A percentile compares a stretch with the other conserved stretches of the same genome.
phyloP scores from a whole-genome alignment of 2,329 filamentous ascomycete genomes.

The Colletotrichum lini region DNA sequence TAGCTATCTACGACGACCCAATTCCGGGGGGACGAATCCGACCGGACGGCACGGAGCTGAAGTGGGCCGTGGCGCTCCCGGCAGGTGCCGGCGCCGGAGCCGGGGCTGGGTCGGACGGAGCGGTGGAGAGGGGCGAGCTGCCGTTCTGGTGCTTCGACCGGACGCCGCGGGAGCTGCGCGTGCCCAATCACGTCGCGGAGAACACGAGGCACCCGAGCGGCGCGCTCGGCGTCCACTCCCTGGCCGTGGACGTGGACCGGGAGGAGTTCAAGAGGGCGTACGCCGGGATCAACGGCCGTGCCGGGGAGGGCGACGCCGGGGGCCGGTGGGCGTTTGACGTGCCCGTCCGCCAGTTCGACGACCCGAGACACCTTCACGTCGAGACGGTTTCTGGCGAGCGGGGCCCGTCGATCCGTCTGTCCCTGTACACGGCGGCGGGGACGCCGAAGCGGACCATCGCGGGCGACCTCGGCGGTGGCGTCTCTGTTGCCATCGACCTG shows the following conservation, averaged over 20 bases:
- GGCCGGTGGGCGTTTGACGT: constrained; percentile 31
- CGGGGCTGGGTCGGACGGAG: constrained; percentile 36
- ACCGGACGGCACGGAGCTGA: constrained; percentile 69
- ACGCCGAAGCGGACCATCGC: constrained; percentile 26
- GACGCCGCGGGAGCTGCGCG: constrained; percentile 68
- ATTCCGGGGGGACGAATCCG: constrained; percentile 66
- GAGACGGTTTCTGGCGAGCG: constrained; percentile 5
- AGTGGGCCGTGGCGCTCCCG: constrained; percentile 71
- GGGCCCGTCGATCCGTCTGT: constrained; percentile 1
- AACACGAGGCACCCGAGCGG: constrained; percentile 65
- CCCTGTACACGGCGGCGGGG: constrained; percentile 27
- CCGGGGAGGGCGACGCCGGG: constrained; percentile 14
- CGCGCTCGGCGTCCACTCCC: constrained; percentile 63
- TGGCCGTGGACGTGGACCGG: constrained; percentile 55
- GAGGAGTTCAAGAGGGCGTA: constrained; percentile 37
- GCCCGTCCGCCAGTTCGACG: constrained; percentile 32
- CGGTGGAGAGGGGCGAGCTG: constrained; percentile 61
- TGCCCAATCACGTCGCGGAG: constrained; percentile 59
- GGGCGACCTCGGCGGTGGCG: constrained; percentile 27
- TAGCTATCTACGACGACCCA: constrained; percentile 64
- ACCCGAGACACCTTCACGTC: constrained; percentile 25
- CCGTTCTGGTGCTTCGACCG: constrained; percentile 79
- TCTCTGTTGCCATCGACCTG: constrained; percentile 25
- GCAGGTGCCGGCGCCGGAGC: constrained; percentile 46
- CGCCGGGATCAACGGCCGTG: constrained; percentile 22